Evolutionary conservation across 2,329 filamentous ascomycete species (phyloP).

Genomic region (Cadophora sp.): DNA sequence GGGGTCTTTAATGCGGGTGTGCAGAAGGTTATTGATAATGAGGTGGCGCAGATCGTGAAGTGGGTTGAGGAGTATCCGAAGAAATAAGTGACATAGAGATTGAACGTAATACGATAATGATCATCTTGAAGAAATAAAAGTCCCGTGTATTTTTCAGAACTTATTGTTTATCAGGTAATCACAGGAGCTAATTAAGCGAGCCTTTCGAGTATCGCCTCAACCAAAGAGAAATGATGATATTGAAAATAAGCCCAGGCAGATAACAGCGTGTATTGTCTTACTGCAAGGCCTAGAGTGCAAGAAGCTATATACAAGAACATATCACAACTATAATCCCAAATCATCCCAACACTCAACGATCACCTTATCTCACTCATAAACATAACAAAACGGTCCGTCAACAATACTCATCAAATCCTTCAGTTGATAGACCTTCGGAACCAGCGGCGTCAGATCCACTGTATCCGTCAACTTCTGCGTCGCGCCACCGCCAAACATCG

Average conservation of each 20-base stretch:
- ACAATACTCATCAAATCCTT: conserved; percentile 24
- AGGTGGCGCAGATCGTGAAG: conserved; percentile 56
- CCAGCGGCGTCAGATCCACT: conserved; percentile 38
- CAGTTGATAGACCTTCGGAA: conserved; percentile 15
- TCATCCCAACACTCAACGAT: background rate
- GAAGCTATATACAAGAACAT: conserved; percentile 7
- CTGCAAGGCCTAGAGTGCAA: background rate
- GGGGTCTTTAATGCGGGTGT: conserved; percentile 54
- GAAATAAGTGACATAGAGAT: background rate
- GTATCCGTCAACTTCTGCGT: conserved; percentile 51
- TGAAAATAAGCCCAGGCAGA: background rate
- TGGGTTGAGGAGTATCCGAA: conserved; percentile 58
- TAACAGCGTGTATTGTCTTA: background rate
- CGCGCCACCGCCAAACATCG: conserved; percentile 48
- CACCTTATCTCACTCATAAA: conserved; percentile 16
- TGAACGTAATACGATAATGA: background rate
- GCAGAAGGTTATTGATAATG: conserved; percentile 55
- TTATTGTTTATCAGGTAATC: no score
- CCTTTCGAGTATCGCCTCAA: background rate
- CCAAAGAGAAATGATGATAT: background rate
- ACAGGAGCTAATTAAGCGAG: background rate
- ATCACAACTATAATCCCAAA: background rate
- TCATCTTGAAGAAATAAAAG: background rate
- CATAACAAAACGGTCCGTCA: conserved; percentile 26
- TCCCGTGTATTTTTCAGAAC: background rate